phyloP scores from a whole-genome alignment of 176 grass and related monocot genomes.

The Avena atlantica region DNA sequence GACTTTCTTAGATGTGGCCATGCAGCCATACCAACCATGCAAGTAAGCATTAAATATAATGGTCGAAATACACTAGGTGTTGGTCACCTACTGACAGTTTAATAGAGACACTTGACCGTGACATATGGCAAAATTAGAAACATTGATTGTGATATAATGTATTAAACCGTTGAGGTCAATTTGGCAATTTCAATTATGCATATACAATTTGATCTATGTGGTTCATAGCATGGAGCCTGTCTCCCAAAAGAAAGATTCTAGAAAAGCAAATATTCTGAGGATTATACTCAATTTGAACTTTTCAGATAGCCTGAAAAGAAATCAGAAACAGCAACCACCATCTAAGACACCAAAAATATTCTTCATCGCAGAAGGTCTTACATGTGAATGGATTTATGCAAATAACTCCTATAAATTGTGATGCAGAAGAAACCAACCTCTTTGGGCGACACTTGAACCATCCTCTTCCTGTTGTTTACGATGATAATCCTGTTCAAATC shows the following conservation, averaged over 20 bases:
- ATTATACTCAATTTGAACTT: slow-evolving; percentile 29
- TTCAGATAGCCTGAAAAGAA: not conserved
- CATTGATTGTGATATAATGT: slow-evolving; percentile 19
- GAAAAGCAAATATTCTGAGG: slow-evolving; percentile 13
- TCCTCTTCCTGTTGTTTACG: slow-evolving; percentile 90
- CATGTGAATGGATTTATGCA: slow-evolving; percentile 22
- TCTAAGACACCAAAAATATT: slow-evolving; percentile 10
- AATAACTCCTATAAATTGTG: slow-evolving; percentile 27
- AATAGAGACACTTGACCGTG: slow-evolving; percentile 9
- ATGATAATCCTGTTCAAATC: slow-evolving; percentile 89
- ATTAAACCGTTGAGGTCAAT: slow-evolving; percentile 13
- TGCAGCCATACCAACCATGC: slow-evolving; percentile 6
- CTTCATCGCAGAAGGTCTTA: slow-evolving; percentile 1
- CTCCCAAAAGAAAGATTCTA: slow-evolving; percentile 32
- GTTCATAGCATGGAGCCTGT: slow-evolving; percentile 13
- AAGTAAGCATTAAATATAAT: slow-evolving; percentile 14
- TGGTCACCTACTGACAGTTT: slow-evolving; percentile 31
- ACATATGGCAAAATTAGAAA: slow-evolving; percentile 39
- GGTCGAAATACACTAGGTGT: slow-evolving; percentile 38
- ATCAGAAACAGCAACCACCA: slow-evolving; percentile 24
- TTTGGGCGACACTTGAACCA: slow-evolving; percentile 61
- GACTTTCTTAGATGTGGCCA: slow-evolving; percentile 32
- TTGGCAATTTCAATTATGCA: slow-evolving; percentile 5
- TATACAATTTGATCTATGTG: slow-evolving; percentile 7
- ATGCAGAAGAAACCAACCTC: slow-evolving; percentile 65